These are phyloP conservation scores for Chrysanthemum seticuspe DNA, from an alignment of 129 eudicot genomes.

Conservation along the genomic window DNA sequence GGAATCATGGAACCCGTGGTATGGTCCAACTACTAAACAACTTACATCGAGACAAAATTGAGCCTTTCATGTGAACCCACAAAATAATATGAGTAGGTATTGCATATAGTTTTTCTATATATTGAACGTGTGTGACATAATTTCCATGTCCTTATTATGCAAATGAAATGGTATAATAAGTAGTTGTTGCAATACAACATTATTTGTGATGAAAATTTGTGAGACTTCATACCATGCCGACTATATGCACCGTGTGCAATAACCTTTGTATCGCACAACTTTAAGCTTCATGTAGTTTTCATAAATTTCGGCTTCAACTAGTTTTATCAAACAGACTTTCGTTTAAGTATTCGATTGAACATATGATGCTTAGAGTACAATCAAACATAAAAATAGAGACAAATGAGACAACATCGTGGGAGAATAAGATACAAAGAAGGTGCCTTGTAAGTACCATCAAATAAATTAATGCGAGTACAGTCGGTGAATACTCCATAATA, in stretches of 20 bases:
- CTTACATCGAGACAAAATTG: background rate
- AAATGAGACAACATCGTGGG: background rate
- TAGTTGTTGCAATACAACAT: background rate
- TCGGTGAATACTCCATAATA: slow-evolving; percentile 27
- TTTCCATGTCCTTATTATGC: slow-evolving; percentile 21
- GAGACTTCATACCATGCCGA: slow-evolving; percentile 9
- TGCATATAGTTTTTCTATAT: background rate
- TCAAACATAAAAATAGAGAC: no score
- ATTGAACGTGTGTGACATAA: slow-evolving; percentile 18
- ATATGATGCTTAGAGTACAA: background rate
- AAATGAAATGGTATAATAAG: background rate
- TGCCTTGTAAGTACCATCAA: slow-evolving; percentile 19
- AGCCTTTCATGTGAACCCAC: slow-evolving; percentile 12
- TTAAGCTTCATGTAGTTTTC: no score
- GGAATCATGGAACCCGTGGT: background rate
- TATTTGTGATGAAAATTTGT: slow-evolving; percentile 13
- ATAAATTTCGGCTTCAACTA: no score
- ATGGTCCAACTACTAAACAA: slow-evolving; percentile 18
- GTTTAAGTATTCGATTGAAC: background rate
- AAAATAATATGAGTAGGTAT: slow-evolving; percentile 13
- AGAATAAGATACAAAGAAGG: slow-evolving; percentile 21
- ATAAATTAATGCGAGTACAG: slow-evolving; percentile 10
- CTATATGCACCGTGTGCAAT: background rate
- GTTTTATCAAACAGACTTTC: no score
- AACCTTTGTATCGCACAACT: background rate